Conservation (phyloP, 75 land plant species). For the Azolla pinnata region DNA sequence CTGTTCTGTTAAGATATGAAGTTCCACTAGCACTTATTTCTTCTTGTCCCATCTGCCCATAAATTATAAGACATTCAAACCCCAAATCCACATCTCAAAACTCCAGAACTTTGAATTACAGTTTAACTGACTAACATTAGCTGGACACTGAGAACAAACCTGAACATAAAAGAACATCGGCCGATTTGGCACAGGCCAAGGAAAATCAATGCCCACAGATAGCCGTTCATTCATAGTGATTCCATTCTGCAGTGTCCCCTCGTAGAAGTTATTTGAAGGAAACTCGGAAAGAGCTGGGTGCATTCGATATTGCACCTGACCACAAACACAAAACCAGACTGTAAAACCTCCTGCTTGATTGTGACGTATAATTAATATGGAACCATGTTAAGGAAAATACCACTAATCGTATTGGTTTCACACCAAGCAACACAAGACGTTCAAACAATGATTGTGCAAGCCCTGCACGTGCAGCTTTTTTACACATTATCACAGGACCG, state of each 20-base stretch:
- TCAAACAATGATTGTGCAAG: slow-evolving; percentile 97
- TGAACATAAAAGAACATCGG: slow-evolving; percentile 99
- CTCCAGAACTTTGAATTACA: no score
- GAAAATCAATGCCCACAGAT: slow-evolving; percentile 87
- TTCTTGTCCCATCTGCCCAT: slow-evolving; percentile 99
- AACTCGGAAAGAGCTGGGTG: slow-evolving; percentile 95
- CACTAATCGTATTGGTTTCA: slow-evolving; percentile 72
- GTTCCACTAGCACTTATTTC: slow-evolving; percentile 99
- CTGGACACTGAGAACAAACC: no score
- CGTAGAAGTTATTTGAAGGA: slow-evolving; percentile 97
- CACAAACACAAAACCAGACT: not conserved
- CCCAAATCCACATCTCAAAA: no score
- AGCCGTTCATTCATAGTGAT: slow-evolving; percentile 86
- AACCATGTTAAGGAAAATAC: not conserved
- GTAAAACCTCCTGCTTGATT: no score
- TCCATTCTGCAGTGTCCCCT: slow-evolving; percentile 97
- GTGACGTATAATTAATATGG: not conserved
- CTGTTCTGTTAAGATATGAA: slow-evolving; percentile 91
- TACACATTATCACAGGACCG: slow-evolving; percentile 99
- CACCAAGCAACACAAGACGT: slow-evolving; percentile 93
- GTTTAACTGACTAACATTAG: no score
- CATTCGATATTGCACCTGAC: slow-evolving; percentile 99
- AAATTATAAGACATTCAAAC: no score
- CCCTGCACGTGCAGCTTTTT: slow-evolving; percentile 99
- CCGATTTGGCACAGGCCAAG: slow-evolving; percentile 98